These are phyloP conservation scores for Claviceps africana DNA, from an alignment of 2,329 filamentous ascomycete species.

Conservation along the genomic window DNA sequence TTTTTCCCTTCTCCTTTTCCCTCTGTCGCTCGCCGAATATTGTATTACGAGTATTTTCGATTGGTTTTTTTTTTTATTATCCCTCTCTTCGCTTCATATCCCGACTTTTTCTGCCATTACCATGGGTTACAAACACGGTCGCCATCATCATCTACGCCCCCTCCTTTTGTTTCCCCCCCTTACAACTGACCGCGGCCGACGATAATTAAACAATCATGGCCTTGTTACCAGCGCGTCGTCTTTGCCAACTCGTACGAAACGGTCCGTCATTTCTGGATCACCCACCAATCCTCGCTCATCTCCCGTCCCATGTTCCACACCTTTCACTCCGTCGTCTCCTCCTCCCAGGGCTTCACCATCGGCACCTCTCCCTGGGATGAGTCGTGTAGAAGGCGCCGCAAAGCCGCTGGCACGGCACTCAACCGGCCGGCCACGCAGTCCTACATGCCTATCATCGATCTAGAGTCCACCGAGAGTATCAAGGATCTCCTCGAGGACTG, in stretches of 20 bases:
- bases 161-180: not conserved
- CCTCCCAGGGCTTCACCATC: conserved; percentile 66
- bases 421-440: conserved; percentile 63
- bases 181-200: no score
- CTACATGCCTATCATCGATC: conserved; percentile 72
- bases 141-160: not conserved
- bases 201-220: no score
- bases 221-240: conserved; percentile 51
- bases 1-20: not conserved
- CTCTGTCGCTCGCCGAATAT: no score
- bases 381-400: conserved; percentile 61
- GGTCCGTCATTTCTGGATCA: conserved; percentile 62
- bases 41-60: no score
- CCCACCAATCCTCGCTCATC: conserved; percentile 63
- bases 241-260: conserved; percentile 69
- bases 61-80: not conserved
- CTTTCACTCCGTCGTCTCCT: conserved; percentile 66
- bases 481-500: conserved; percentile 56
- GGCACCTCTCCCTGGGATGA: conserved; percentile 77
- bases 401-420: conserved; percentile 64
- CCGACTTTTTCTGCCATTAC: not conserved
- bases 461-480: conserved; percentile 59
- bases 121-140: not conserved
- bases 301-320: conserved; percentile 68
- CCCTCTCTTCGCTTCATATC: not conserved